Conservation (phyloP, 2,329 filamentous ascomycete species). For the Chrysoporthe cubensis region DNA sequence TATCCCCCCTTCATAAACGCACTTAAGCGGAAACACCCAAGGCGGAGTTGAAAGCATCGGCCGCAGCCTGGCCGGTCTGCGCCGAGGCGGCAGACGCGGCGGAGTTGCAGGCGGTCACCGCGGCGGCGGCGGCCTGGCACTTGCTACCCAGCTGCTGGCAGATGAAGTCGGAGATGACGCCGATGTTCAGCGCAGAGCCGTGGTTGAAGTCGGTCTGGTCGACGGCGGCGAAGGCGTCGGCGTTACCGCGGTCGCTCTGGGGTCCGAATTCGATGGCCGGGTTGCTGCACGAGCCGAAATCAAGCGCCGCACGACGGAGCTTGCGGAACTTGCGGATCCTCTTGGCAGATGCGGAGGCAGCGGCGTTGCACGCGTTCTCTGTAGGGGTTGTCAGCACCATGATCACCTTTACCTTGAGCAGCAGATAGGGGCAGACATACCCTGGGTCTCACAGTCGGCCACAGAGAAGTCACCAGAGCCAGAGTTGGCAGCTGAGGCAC, state of each 20-base stretch:
- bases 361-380: conserved; percentile 42
- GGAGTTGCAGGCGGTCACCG: conserved; percentile 39
- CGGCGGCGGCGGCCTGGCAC: conserved; percentile 39
- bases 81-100: conserved; percentile 40
- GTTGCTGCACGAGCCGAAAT: conserved; percentile 52
- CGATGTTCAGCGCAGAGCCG: conserved; percentile 49
- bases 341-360: conserved; percentile 32
- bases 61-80: conserved; percentile 41
- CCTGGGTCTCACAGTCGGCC: conserved; percentile 48
- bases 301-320: conserved; percentile 34
- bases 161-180: conserved; percentile 44
- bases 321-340: conserved; percentile 32
- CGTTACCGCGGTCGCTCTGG: conserved; percentile 52
- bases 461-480: conserved; percentile 43
- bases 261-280: conserved; percentile 54
- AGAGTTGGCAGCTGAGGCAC: conserved; percentile 52
- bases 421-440: background rate
- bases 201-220: conserved; percentile 53
- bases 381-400: background rate
- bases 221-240: conserved; percentile 45
- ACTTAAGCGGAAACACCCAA: conserved; percentile 38
- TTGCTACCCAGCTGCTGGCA: conserved; percentile 42
- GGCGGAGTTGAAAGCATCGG: conserved; percentile 45
- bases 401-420: background rate
- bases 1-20: background rate